A percentile compares a stretch with the other conserved stretches of the same genome.
phyloP scores from a whole-genome alignment of 2,329 filamentous ascomycete species.

The Diaporthe humulicola region DNA sequence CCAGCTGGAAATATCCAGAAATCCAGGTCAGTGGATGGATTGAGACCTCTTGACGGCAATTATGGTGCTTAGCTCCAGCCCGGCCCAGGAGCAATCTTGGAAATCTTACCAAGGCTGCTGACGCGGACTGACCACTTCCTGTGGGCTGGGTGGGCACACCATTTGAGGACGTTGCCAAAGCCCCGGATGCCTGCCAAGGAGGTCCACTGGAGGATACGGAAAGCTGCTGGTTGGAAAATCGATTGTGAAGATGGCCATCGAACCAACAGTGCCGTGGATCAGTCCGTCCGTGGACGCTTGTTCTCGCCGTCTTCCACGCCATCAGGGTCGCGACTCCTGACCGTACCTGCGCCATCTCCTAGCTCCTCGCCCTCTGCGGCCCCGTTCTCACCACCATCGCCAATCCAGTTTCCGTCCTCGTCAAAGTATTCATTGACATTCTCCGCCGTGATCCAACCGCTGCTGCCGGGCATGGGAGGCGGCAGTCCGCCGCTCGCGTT shows the following conservation, averaged over 20 bases:
- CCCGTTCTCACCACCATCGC: constrained; percentile 49
- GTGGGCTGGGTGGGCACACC: not conserved
- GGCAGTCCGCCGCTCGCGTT: constrained; percentile 65
- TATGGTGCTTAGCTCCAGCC: not conserved
- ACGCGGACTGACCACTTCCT: not conserved
- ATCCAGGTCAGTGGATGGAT: not conserved
- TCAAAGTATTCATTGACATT: constrained; percentile 90
- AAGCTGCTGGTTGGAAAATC: no score
- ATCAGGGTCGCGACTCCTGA: constrained; percentile 61
- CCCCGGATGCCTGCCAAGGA: not conserved
- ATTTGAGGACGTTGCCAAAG: not conserved
- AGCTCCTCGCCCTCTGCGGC: constrained; percentile 62
- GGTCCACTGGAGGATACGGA: not conserved
- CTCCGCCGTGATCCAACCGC: constrained; percentile 91
- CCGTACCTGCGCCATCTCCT: constrained; percentile 74
- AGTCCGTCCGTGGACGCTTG: constrained; percentile 64
- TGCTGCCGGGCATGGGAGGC: constrained; percentile 79
- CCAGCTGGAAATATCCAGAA: not conserved
- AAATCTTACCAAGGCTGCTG: not conserved
- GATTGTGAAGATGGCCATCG: not conserved
- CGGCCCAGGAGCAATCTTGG: no score
- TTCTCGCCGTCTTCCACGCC: constrained; percentile 57
- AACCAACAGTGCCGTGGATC: not conserved
- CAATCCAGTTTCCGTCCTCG: constrained; percentile 83
- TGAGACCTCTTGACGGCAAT: not conserved